Evolutionary conservation across 345 rosid species (phyloP).

Genomic region (Heritiera fomes): DNA sequence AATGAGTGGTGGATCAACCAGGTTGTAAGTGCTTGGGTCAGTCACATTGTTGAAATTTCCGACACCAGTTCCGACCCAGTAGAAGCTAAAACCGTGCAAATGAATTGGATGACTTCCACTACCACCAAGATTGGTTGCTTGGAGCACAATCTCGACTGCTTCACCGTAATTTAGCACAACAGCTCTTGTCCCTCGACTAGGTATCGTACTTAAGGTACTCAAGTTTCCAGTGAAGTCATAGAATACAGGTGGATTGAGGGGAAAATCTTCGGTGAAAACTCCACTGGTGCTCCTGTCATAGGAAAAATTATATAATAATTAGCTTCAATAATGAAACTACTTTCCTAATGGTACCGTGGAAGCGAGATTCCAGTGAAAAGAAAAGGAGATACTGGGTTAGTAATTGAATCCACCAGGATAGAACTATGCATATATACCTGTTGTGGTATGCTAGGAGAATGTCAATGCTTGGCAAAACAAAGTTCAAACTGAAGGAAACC

Average conservation of each 20-base stretch:
- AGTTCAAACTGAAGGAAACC: no score
- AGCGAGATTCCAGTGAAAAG: no score
- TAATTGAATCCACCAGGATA: no score
- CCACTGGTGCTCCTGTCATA: background rate
- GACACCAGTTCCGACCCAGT: conserved; percentile 22
- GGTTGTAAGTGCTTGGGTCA: conserved; percentile 24
- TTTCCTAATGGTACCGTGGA: background rate
- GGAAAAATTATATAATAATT: no score
- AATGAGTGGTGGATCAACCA: conserved; percentile 32
- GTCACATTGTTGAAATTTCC: conserved; percentile 31
- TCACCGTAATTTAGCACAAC: conserved; percentile 26
- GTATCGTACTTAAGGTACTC: background rate
- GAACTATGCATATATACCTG: background rate
- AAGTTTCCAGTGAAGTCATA: conserved; percentile 23
- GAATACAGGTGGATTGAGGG: background rate
- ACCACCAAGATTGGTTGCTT: conserved; percentile 20
- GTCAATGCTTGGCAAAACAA: no score
- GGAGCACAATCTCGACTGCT: conserved; percentile 34
- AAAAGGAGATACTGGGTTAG: background rate
- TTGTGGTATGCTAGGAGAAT: conserved; percentile 36
- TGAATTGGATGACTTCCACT: conserved; percentile 38
- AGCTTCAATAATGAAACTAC: no score
- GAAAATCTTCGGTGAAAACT: conserved; percentile 21
- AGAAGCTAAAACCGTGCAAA: conserved; percentile 40
- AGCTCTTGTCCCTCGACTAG: conserved; percentile 19